Percentiles rank a stretch among this genome's conserved stretches.
Conservation (phyloP, 2,329 filamentous ascomycete species). For the Cladophialophora bantiana region DNA sequence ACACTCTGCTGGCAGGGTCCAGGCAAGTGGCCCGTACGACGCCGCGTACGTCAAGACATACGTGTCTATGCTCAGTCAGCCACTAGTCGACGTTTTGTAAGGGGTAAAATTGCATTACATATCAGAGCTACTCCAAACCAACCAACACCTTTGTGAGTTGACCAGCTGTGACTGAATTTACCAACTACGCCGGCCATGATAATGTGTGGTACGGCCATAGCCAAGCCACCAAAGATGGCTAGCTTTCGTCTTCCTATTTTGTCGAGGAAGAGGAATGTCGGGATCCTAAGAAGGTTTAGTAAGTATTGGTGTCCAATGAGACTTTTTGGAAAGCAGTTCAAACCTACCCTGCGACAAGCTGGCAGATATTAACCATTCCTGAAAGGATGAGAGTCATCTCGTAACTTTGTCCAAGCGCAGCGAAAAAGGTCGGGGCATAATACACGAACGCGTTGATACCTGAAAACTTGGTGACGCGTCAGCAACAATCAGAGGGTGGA, state of each 20-base stretch:
- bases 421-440: constrained; percentile 56
- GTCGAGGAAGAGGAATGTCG: constrained; percentile 41
- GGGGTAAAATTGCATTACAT: background rate
- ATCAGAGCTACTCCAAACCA: background rate
- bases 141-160: background rate
- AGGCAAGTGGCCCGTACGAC: background rate
- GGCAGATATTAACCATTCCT: constrained; percentile 48
- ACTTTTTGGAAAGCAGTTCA: constrained; percentile 38
- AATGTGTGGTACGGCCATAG: constrained; percentile 42
- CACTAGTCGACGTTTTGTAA: background rate
- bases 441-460: constrained; percentile 54
- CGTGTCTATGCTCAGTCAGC: background rate
- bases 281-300: background rate
- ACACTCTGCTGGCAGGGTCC: constrained; percentile 45
- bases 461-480: constrained; percentile 39
- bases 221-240: constrained; percentile 44
- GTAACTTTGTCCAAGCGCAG: constrained; percentile 41
- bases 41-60: constrained; percentile 29
- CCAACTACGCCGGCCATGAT: background rate
- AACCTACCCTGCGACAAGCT: constrained; percentile 43
- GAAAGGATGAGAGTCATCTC: constrained; percentile 46
- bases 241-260: constrained; percentile 44
- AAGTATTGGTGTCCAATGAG: background rate
- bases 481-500: background rate
- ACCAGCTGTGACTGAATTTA: background rate